Conservation (phyloP, 139 green algal genomes). For the Micractinium conductrix region DNA sequence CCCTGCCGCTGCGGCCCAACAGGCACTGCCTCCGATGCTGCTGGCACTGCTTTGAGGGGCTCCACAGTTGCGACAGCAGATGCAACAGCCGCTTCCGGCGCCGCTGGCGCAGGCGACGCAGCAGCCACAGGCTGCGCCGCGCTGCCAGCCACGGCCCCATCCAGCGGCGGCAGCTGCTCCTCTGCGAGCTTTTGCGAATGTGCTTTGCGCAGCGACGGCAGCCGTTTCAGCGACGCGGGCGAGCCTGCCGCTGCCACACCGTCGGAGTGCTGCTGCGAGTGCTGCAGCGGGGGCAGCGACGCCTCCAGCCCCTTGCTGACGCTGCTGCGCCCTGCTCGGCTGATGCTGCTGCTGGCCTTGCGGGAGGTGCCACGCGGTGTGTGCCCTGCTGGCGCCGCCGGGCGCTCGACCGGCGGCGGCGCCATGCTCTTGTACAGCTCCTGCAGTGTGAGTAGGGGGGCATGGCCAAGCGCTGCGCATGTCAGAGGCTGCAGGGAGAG, state of each 20-base stretch:
- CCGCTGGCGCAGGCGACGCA: not conserved
- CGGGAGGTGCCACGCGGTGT: not conserved
- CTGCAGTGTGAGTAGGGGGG: too few relatives aligned
- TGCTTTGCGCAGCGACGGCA: slow-evolving; percentile 13
- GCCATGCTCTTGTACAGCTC: slow-evolving; percentile 20
- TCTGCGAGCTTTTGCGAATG: too few relatives aligned
- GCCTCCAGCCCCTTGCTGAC: not conserved
- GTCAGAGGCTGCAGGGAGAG: too few relatives aligned
- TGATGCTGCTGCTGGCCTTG: not conserved
- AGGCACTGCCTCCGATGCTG: not conserved
- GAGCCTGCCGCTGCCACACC: too few relatives aligned
- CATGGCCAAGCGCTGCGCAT: too few relatives aligned
- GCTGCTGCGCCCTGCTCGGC: not conserved
- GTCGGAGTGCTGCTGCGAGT: not conserved
- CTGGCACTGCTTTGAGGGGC: not conserved
- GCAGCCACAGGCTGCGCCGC: not conserved
- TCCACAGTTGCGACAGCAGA: not conserved
- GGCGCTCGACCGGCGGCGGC: not conserved
- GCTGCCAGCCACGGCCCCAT: not conserved
- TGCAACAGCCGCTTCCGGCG: not conserved
- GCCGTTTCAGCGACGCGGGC: not conserved
- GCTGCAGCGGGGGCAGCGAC: not conserved
- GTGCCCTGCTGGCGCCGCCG: not conserved
- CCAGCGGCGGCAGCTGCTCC: not conserved
- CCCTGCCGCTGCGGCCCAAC: not conserved